Base-by-base conservation (phyloP, 805 yeast genomes). In the Yarrowia osloensis region DNA sequence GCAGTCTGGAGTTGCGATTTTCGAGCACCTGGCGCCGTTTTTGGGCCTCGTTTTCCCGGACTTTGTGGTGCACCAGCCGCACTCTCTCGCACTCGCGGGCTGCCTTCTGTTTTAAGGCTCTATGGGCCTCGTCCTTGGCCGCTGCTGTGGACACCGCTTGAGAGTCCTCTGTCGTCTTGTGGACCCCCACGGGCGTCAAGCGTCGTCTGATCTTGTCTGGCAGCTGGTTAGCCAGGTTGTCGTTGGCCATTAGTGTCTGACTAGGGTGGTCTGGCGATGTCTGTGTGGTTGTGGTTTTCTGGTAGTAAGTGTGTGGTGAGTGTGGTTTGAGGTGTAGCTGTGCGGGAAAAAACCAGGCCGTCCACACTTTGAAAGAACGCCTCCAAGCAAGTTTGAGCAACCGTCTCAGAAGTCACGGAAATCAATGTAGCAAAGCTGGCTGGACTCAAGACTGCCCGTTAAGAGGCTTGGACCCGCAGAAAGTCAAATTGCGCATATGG, bases 201-300 rank as follows among this genome's bases (percentile, higher is more conserved):
- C 54, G 39, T 31, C 54, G 29, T 22, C 54, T 21, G 66, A 61
- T 61, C 44, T 61, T 61, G 28, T 61, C 66, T 5, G 66, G 66
- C 29, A 61, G 54, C 31, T 46, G 52, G 66, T 61, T 46, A 5
- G 66, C 66, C 22, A 61, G 54, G 33, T 44, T 59, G 28, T 61
- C 54, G 54, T 61, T 35, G 22, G 66, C 49, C 63, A 57, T 57
- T 19, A n/a, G n/a, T n/a, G n/a, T n/a, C n/a, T n/a, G n/a, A n/a
- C n/a, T n/a, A n/a, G n/a, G 7, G 42, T n/a, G 4, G 55, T 22
- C 19, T 13, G 31, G 31, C 9, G 39, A 19, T 4, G 19, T n/a
- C 28, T 21, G 47, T 44, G 54, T 44, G 52, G 22, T 28, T 28
- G 17, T 28, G 31, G 22, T n/a, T n/a, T n/a, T n/a, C n/a, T n/a